Evolutionary conservation across 805 yeast genomes (phyloP).

Genomic region (Debaryomyces castellii): DNA sequence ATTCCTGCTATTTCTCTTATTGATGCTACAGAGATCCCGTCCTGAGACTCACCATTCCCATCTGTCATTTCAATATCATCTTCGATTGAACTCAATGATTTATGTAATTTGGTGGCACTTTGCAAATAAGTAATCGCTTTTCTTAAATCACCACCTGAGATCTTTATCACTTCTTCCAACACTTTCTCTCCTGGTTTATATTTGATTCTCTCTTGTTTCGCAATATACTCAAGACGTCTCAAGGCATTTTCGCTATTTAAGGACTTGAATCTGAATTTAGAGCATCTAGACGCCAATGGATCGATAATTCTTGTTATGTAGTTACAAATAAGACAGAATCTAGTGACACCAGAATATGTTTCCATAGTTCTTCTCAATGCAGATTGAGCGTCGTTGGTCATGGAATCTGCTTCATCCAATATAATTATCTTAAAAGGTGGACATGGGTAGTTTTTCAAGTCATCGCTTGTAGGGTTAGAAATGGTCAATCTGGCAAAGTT

Average conservation of each 20-base stretch:
- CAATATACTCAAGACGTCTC: conserved; percentile 61
- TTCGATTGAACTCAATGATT: conserved; percentile 12
- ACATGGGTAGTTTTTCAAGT: conserved; percentile 77
- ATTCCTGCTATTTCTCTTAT: conserved; percentile 78
- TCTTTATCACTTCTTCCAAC: conserved; percentile 61
- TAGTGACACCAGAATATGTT: conserved; percentile 78
- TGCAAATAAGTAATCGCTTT: conserved; percentile 89
- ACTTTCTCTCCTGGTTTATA: conserved; percentile 47
- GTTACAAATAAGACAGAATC: conserved; percentile 94
- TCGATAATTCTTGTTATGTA: conserved; percentile 96
- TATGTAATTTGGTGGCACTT: conserved; percentile 66
- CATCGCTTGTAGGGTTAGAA: conserved; percentile 73
- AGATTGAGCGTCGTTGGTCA: conserved; percentile 96
- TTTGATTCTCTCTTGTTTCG: conserved; percentile 36
- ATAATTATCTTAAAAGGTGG: conserved; percentile 95
- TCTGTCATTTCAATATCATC: conserved; percentile 32
- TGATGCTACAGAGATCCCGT: conserved; percentile 43
- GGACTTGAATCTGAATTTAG: conserved; percentile 87
- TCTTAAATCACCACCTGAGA: conserved; percentile 88
- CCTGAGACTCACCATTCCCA: conserved; percentile 23
- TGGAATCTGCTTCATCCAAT: conserved; percentile 93
- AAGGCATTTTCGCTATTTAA: conserved; percentile 72
- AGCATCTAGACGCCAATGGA: conserved; percentile 94
- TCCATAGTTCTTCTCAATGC: conserved; percentile 95
- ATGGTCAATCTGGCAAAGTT: conserved; percentile 84